Evolutionary conservation across 2,329 filamentous ascomycete genomes (phyloP).

Genomic region (Colletotrichum lini): DNA sequence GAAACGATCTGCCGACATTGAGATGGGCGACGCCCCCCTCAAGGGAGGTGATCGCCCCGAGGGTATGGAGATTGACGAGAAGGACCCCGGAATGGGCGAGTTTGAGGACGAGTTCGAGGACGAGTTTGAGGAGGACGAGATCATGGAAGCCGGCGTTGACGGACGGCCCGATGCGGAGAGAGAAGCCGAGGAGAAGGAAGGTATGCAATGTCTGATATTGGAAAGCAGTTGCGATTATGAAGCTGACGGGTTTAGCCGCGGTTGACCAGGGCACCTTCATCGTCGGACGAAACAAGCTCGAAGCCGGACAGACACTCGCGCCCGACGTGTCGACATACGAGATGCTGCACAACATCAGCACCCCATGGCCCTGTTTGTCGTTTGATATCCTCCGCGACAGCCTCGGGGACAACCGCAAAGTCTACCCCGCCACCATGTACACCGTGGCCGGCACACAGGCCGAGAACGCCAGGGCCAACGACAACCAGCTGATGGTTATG

Average conservation of each 20-base stretch:
- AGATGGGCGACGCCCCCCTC: constrained; percentile 63
- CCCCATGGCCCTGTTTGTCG: constrained; percentile 96
- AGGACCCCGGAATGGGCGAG: constrained; percentile 74
- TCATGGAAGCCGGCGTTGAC: constrained; percentile 94
- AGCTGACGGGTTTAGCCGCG: constrained; percentile 64
- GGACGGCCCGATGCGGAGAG: constrained; percentile 92
- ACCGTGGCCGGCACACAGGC: constrained; percentile 96
- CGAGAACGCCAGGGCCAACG: constrained; percentile 78
- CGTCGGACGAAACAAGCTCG: constrained; percentile 91
- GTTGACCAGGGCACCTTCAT: constrained; percentile 96
- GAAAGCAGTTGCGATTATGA: not conserved
- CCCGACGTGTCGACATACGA: constrained; percentile 97
- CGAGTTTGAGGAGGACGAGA: constrained; percentile 91
- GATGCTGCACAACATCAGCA: constrained; percentile 95
- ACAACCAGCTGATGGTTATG: constrained; percentile 96
- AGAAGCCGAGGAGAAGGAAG: constrained; percentile 87
- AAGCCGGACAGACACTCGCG: constrained; percentile 89
- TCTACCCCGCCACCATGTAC: constrained; percentile 97
- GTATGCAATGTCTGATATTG: constrained; percentile 54
- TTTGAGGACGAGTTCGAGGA: constrained; percentile 98
- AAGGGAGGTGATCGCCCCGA: constrained; percentile 75
- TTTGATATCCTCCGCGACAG: constrained; percentile 92
- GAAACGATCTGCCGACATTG: constrained; percentile 70
- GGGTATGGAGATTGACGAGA: constrained; percentile 75
- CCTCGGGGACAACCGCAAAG: constrained; percentile 89